Conservation (phyloP, 257 asterid species). For the Capsicum rhomboideum region DNA sequence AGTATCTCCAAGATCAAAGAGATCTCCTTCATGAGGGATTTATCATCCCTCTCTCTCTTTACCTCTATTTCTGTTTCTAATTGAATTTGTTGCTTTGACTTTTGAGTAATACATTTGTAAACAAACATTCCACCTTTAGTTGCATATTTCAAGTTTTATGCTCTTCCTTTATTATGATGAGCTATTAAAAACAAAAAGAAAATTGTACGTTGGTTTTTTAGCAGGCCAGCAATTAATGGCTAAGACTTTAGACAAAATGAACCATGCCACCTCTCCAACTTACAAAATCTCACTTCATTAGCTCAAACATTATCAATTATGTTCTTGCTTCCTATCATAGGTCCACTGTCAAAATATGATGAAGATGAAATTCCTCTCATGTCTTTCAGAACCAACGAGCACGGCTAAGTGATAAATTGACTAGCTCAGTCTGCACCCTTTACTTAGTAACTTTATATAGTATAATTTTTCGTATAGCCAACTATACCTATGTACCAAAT, state of each 20-base stretch:
- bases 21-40: background rate
- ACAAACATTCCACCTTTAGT: background rate
- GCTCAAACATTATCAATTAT: background rate
- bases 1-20: background rate
- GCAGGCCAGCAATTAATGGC: constrained; percentile 17
- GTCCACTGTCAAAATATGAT: too few relatives aligned
- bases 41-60: background rate
- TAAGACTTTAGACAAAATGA: background rate
- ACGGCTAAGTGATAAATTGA: too few relatives aligned
- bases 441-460: background rate
- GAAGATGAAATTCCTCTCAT: too few relatives aligned
- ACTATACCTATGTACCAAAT: background rate
- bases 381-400: too few relatives aligned
- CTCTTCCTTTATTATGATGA: background rate
- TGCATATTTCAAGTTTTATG: constrained; percentile 1
- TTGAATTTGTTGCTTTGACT: background rate
- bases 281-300: constrained; percentile 12
- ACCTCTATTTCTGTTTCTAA: background rate
- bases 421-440: background rate
- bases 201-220: constrained; percentile 6
- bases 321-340: too few relatives aligned
- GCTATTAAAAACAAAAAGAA: background rate
- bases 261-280: constrained; percentile 2
- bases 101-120: background rate
- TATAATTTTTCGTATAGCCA: background rate